Percentiles rank a stretch among this genome's conserved stretches.
phyloP scores from a whole-genome alignment of 768 basidiomycete species.

The Cantharellus cinnabarinus region DNA sequence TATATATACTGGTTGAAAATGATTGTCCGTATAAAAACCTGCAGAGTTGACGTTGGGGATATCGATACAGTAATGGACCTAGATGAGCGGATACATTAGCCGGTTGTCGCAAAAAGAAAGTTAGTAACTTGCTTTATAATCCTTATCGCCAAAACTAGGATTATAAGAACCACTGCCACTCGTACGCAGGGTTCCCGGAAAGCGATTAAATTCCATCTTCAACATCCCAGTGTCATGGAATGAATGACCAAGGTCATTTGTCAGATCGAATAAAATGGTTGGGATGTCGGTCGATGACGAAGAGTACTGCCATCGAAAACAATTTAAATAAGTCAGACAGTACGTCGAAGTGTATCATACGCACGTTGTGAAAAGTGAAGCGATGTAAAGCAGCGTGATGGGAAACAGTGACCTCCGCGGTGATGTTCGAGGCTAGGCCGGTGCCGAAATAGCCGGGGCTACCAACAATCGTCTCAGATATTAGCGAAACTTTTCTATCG shows the following conservation, averaged over 20 bases:
- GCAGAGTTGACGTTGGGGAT: slow-evolving; percentile 27
- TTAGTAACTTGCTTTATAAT: slow-evolving; percentile 33
- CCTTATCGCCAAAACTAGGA: slow-evolving; percentile 38
- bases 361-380: slow-evolving; percentile 28
- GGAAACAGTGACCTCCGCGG: slow-evolving; percentile 38
- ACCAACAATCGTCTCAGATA: neutral
- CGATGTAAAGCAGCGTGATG: slow-evolving; percentile 39
- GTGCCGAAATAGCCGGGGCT: neutral
- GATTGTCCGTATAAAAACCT: slow-evolving; percentile 16
- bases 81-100: slow-evolving; percentile 27
- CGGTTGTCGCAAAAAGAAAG: slow-evolving; percentile 36
- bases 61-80: slow-evolving; percentile 25
- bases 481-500: slow-evolving; percentile 29
- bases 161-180: slow-evolving; percentile 26
- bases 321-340: neutral
- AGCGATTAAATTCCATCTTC: slow-evolving; percentile 13
- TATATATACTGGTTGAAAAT: slow-evolving; percentile 16
- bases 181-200: slow-evolving; percentile 30
- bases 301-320: neutral
- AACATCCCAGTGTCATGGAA: slow-evolving; percentile 28
- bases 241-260: slow-evolving; percentile 38
- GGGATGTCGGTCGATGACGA: slow-evolving; percentile 21
- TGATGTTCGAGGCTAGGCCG: slow-evolving; percentile 16
- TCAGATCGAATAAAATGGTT: slow-evolving; percentile 37
- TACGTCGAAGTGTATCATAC: neutral